Percentiles rank a stretch among this genome's conserved stretches.
Evolutionary conservation across 306 rosid species (phyloP).

Genomic region (Trifolium pratense): DNA sequence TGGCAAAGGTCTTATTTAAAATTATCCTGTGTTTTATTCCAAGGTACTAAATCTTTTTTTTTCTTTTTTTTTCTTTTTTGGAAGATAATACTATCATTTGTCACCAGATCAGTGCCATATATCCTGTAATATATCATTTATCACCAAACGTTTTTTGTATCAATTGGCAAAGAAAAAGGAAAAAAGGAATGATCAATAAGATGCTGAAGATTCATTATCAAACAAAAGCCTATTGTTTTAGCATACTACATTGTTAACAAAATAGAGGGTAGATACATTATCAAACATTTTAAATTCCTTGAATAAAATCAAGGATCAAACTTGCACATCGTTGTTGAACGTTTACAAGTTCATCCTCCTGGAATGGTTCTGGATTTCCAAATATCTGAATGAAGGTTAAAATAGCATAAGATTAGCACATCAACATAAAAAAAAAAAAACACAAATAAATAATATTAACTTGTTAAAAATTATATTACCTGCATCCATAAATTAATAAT

Average conservation of each 20-base stretch:
- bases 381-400: slow-evolving; percentile 1
- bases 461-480: background rate
- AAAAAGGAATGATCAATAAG: slow-evolving; percentile 3
- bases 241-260: slow-evolving; percentile 29
- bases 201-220: slow-evolving; percentile 8
- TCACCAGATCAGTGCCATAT: background rate
- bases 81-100: background rate
- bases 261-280: slow-evolving; percentile 42
- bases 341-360: background rate
- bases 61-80: background rate
- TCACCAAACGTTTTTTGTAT: too few species aligned
- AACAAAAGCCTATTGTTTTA: slow-evolving; percentile 12
- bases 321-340: slow-evolving; percentile 1
- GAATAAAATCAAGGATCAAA: slow-evolving; percentile 3
- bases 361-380: background rate
- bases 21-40: background rate
- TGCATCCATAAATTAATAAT: background rate
- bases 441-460: background rate
- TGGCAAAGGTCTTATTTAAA: background rate
- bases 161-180: background rate
- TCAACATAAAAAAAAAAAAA: background rate
- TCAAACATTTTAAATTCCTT: background rate
- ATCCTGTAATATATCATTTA: background rate
- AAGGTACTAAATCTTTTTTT: background rate
- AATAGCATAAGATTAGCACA: background rate